Evolutionary conservation across 208 protist genomes (phyloP), one percentile per base, ranked within the genome.

Genomic region (Phytomonas sp.): DNA sequence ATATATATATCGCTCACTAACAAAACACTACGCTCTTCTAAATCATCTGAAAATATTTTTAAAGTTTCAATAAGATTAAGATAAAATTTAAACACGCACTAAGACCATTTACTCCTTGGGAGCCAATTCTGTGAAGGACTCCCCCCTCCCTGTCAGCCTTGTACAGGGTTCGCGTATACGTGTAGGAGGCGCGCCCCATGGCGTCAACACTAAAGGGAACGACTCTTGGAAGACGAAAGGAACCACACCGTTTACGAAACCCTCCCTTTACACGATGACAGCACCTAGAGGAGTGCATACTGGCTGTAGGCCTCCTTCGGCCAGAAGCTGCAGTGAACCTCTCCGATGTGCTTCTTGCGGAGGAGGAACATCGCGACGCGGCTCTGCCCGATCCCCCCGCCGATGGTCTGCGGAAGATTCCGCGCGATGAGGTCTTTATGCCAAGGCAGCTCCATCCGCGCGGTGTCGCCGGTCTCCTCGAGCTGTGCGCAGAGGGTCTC

Each of bases 251-350:
- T 6, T 6, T 34, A 7, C 33, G 33, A 6, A 34, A 34, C 33
- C 33, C 28, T 17, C 26, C 34, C n/a, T n/a, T n/a, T n/a, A n/a
- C n/a, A n/a, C n/a, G n/a, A n/a, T n/a, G n/a, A n/a, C n/a, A n/a
- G n/a, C 33, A 34, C n/a, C 75, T 79, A 82, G 73, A 89, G 62
- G 4, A 85, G 59, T 0, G 56, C 26, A 62, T 66, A 82, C 33
- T 85, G 71, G 26, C 51, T 30, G 56, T 37, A 29, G 31, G 79
- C 83, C 64, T 88, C 80, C 59, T 80, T 73, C 0, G 85, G 78
- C 90, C 90, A 95, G 62, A 93, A 81, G 73, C 87, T 84, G 80
- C 78, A 87, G 80, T 97, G 93, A 43, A 97, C 89, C 80, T 97
- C 89, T 9, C 88, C 93, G 72, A 97, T 96, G 72, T 97, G 93